These are phyloP conservation scores for Trebouxia gelatinosa DNA, from an alignment of 163 green algal genomes.

Conservation along the genomic window DNA sequence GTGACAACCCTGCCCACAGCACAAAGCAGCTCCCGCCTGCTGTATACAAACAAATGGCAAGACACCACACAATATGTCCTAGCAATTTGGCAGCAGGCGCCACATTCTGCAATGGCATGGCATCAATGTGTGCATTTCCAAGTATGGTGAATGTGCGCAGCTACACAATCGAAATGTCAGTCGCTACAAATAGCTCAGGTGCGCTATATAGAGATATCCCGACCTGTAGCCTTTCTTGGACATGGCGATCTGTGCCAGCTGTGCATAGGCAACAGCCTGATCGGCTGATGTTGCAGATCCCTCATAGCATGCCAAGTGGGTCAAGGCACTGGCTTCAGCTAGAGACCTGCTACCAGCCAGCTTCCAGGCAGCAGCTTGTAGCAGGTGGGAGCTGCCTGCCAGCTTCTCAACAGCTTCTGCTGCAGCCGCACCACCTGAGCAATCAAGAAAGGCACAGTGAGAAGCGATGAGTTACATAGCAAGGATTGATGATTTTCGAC, in stretches of 20 bases:
- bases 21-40: no score
- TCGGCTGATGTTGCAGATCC: constrained; percentile 31
- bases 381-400: constrained; percentile 47
- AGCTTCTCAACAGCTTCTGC: constrained; percentile 48
- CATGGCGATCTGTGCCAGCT: constrained; percentile 45
- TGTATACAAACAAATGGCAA: no score
- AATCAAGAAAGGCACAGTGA: neutral
- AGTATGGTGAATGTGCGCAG: neutral
- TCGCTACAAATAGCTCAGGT: no score
- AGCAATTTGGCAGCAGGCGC: neutral
- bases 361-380: constrained; percentile 44
- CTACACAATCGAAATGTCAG: no score
- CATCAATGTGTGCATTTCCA: neutral
- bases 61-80: neutral
- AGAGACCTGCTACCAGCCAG: constrained; percentile 43
- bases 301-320: constrained; percentile 38
- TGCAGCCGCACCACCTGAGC: constrained; percentile 30
- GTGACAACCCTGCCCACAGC: neutral
- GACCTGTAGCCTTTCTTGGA: constrained; percentile 35
- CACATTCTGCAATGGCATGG: neutral
- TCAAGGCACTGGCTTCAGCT: constrained; percentile 37
- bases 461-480: no score
- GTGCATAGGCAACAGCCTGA: constrained; percentile 42
- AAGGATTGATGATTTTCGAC: no score
- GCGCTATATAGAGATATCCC: no score